Percentiles rank a stretch among this genome's conserved stretches.
phyloP scores from a whole-genome alignment of 306 rosid genomes.

The Vigna angularis region DNA sequence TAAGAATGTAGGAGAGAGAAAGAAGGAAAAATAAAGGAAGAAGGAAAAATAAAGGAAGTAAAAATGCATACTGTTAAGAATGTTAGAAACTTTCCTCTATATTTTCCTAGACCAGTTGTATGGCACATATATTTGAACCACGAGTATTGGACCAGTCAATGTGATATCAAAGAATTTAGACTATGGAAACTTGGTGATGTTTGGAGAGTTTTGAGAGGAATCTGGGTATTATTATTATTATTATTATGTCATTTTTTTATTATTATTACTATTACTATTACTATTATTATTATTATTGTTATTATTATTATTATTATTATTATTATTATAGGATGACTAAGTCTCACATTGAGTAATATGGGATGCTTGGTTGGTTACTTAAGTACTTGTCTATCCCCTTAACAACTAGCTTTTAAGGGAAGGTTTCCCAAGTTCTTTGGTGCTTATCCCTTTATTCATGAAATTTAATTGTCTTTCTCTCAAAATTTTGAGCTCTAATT shows the following conservation, averaged over 20 bases:
- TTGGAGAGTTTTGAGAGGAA: not conserved
- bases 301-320: not conserved
- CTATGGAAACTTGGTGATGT: constrained; percentile 29
- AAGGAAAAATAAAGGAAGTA: not conserved
- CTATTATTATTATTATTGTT: not conserved
- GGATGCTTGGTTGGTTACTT: not conserved
- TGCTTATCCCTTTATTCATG: not conserved
- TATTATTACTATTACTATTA: too few relatives aligned
- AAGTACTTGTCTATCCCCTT: not conserved
- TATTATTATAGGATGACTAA: not conserved
- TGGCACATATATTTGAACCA: constrained; percentile 3
- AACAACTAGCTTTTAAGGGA: not conserved
- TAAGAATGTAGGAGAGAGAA: not conserved
- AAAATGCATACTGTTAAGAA: constrained; percentile 9
- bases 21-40: not conserved
- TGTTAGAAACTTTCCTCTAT: constrained; percentile 22
- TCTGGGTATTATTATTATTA: not conserved
- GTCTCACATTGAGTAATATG: not conserved
- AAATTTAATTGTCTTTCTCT: constrained; percentile 18
- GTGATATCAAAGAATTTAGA: not conserved
- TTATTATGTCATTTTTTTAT: too few relatives aligned
- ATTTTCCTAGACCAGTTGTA: constrained; percentile 28
- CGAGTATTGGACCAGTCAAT: constrained; percentile 6
- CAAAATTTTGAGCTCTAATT: constrained; percentile 20
- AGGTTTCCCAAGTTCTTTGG: not conserved